Evolutionary conservation across 2,329 filamentous ascomycete species (phyloP).

Genomic region (Clonostachys sp.): DNA sequence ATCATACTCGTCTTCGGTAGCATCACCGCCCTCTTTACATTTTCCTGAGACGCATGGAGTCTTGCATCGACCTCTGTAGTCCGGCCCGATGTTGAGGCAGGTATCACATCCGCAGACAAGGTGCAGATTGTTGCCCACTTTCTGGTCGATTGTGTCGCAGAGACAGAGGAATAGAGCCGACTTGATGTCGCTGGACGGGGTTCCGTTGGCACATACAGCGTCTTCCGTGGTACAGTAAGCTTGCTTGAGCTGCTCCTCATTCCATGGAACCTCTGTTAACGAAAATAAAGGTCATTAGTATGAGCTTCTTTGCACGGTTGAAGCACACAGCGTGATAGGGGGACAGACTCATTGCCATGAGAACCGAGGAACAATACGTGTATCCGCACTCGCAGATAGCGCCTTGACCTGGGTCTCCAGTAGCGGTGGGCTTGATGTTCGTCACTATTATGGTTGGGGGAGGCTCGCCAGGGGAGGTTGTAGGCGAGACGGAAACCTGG

Average conservation of each 20-base stretch:
- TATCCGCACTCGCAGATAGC: slow-evolving; percentile 34
- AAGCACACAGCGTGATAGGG: not conserved
- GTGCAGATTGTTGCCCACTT: slow-evolving; percentile 24
- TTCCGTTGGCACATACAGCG: slow-evolving; percentile 19
- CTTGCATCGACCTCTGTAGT: slow-evolving; percentile 31
- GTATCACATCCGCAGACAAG: slow-evolving; percentile 32
- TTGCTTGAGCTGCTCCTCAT: slow-evolving; percentile 19
- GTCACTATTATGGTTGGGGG: slow-evolving; percentile 2
- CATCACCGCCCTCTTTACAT: no score
- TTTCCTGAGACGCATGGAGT: slow-evolving; percentile 17
- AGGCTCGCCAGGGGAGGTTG: slow-evolving; percentile 9
- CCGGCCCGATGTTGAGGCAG: slow-evolving; percentile 30
- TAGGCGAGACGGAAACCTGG: slow-evolving; percentile 6
- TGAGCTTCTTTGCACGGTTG: not conserved
- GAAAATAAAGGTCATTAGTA: not conserved
- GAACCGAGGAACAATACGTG: slow-evolving; percentile 32
- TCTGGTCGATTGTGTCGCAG: slow-evolving; percentile 22
- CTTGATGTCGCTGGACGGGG: slow-evolving; percentile 20
- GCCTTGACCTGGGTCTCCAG: slow-evolving; percentile 13
- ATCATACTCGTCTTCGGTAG: no score
- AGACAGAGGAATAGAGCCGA: slow-evolving; percentile 31
- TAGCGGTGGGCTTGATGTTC: slow-evolving; percentile 8
- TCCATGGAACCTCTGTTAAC: slow-evolving; percentile 23
- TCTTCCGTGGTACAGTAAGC: slow-evolving; percentile 31
- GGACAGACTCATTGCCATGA: slow-evolving; percentile 26